Percentiles rank a stretch among this genome's conserved stretches.
phyloP scores from a whole-genome alignment of 768 basidiomycete genomes.

The Flagelloscypha sp. region DNA sequence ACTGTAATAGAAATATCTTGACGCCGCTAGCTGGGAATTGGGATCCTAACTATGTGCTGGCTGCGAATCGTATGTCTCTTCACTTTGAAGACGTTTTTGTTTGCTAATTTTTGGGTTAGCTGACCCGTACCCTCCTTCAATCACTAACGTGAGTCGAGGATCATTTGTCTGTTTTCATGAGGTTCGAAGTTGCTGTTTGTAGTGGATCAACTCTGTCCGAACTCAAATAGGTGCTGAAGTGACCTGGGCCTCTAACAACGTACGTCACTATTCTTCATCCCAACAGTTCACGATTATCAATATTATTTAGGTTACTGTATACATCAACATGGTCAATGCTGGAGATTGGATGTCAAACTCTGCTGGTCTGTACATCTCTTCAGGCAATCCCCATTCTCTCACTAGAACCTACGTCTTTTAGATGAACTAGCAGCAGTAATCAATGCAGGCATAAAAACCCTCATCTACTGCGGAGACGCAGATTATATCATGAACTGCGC shows the following conservation, averaged over 20 bases:
- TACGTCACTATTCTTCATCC: too few relatives aligned
- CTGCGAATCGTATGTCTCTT: constrained; percentile 24
- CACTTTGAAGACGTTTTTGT: too few relatives aligned
- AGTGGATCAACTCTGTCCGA: constrained; percentile 11
- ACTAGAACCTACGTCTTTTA: too few relatives aligned
- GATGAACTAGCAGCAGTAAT: constrained; percentile 31
- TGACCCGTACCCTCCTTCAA: constrained; percentile 5
- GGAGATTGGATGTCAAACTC: constrained; percentile 34
- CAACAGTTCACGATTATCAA: too few relatives aligned
- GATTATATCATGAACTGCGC: constrained; percentile 27
- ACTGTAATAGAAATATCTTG: constrained; percentile 28
- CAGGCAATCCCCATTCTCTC: too few relatives aligned
- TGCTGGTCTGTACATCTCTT: constrained; percentile 17
- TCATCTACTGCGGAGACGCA: constrained; percentile 30
- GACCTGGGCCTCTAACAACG: constrained; percentile 22
- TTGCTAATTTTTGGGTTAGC: too few relatives aligned
- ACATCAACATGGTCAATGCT: constrained; percentile 25
- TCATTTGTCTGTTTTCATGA: too few relatives aligned
- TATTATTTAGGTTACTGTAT: too few relatives aligned
- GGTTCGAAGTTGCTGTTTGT: too few relatives aligned
- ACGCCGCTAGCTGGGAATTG: constrained; percentile 26
- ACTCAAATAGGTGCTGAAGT: constrained; percentile 25
- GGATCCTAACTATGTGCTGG: constrained; percentile 27
- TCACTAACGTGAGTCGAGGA: too few relatives aligned
- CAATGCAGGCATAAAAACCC: constrained; percentile 26